Base-by-base conservation (phyloP, 257 asterid genomes). In the Ilex asprella region DNA sequence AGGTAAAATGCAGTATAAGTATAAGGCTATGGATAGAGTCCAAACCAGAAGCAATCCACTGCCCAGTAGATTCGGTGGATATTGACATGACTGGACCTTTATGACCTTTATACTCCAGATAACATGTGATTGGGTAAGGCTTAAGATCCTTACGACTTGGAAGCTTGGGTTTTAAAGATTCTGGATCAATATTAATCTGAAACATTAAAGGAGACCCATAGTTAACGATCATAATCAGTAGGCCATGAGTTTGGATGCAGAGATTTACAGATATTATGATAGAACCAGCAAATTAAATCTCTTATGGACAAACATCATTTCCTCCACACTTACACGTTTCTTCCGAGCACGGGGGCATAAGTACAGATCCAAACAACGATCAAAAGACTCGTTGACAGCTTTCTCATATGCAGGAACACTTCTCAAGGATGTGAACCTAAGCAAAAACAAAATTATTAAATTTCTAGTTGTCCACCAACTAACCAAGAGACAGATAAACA, bases 41-140 rank as follows among this genome's bases (percentile, higher is more conserved):
- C 83, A 46, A 65, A 93, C 99, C 99, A 72, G 99, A 93, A 71
- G 97, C 96, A 74, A 93, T 80, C 97, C 97, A 93, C 69, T 89
- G 92, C 57, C 99, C 97, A 0, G 94, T 82, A 73, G 91, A 62
- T 53, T 87, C 97, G 7, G 85, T 69, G 55, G 88, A 85, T 64
- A 93, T 84, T 49, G 96, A 82, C 47, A 75, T 67, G 58, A 93
- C 96, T 15, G 99, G 88, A 76, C 96, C 97, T 62, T 55, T 79
- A 62, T 93, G 99, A 70, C 99, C 99, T 82, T 70, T 87, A 78
- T 93, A 93, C 84, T 87, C 96, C 6, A 89, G 95, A 79, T 89
- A 89, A 71, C 97, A 86, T n/a, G 87, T 82, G 10, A 81, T 77
- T 55, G 99, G 99, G 74, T 86, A 92, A 31, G 97, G 99, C 61